Evolutionary conservation across 2,329 filamentous ascomycete species (phyloP).

Genomic region (Alternaria gaisen): DNA sequence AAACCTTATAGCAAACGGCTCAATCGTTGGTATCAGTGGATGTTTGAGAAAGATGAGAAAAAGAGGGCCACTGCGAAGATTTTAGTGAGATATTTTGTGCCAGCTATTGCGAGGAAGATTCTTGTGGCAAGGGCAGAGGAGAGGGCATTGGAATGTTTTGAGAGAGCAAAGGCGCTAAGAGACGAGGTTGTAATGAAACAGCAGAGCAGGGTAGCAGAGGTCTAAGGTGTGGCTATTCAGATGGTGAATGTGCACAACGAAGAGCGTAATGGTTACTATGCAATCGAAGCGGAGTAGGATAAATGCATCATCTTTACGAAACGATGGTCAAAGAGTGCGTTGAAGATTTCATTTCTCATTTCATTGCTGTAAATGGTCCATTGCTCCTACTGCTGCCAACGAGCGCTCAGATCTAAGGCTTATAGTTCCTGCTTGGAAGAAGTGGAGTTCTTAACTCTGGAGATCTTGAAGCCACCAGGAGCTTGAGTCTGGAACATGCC

Average conservation of each 20-base stretch:
- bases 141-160: not conserved
- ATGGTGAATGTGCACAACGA: not conserved
- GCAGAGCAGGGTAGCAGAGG: not conserved
- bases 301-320: not conserved
- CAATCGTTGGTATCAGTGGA: conserved; percentile 24
- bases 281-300: not conserved
- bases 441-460: conserved; percentile 16
- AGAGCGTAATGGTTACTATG: not conserved
- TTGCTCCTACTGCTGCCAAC: not conserved
- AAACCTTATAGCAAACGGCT: conserved; percentile 20
- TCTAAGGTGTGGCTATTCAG: not conserved
- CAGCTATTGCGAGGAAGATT: conserved; percentile 9
- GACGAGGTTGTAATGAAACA: not conserved
- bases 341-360: not conserved
- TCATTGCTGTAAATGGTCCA: not conserved
- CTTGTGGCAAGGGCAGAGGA: not conserved
- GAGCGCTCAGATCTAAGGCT: not conserved
- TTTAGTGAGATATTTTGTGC: not conserved
- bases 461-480: conserved; percentile 56
- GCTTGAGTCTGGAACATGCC: conserved; percentile 52
- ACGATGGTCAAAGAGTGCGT: not conserved
- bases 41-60: conserved; percentile 3
- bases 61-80: conserved; percentile 8
- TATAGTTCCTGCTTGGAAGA: conserved; percentile 4
- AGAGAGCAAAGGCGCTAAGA: not conserved